Evolutionary conservation across 148 eudicot species (phyloP).

Genomic region (Fagopyrum homotropicum): DNA sequence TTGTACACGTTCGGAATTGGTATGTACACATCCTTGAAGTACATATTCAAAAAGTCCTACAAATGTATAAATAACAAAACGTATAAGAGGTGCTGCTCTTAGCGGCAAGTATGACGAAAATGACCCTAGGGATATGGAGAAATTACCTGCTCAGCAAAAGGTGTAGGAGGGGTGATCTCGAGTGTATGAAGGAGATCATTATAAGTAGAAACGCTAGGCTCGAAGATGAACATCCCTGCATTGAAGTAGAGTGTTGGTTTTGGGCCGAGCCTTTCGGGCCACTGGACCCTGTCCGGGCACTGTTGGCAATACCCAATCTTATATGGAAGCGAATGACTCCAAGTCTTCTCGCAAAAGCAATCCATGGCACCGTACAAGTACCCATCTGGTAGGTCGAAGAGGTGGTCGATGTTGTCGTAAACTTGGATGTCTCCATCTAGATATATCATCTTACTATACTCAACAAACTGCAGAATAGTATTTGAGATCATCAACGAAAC

Average conservation of each 20-base stretch:
- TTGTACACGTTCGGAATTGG: slow-evolving; percentile 61
- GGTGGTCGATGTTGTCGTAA: slow-evolving; percentile 68
- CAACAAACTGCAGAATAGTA: slow-evolving; percentile 51
- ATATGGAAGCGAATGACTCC: slow-evolving; percentile 58
- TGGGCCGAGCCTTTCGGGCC: slow-evolving; percentile 58
- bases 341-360: slow-evolving; percentile 76
- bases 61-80: not conserved
- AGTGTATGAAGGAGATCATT: slow-evolving; percentile 46
- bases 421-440: slow-evolving; percentile 89
- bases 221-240: slow-evolving; percentile 82
- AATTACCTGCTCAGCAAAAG: slow-evolving; percentile 75
- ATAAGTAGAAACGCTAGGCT: slow-evolving; percentile 54
- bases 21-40: slow-evolving; percentile 56
- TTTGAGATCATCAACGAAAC: not conserved
- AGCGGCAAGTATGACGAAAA: not conserved
- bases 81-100: too few species aligned
- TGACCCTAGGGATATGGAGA: not conserved
- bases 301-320: slow-evolving; percentile 71
- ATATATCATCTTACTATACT: slow-evolving; percentile 77
- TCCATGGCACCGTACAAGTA: slow-evolving; percentile 77
- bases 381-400: slow-evolving; percentile 68
- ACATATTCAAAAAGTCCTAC: slow-evolving; percentile 82
- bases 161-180: slow-evolving; percentile 46
- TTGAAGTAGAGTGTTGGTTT: slow-evolving; percentile 61
- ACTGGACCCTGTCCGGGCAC: slow-evolving; percentile 45